These are phyloP conservation scores for Pilatotrama ljubarskyi DNA, from an alignment of 768 basidiomycete species.

Conservation along the genomic window DNA sequence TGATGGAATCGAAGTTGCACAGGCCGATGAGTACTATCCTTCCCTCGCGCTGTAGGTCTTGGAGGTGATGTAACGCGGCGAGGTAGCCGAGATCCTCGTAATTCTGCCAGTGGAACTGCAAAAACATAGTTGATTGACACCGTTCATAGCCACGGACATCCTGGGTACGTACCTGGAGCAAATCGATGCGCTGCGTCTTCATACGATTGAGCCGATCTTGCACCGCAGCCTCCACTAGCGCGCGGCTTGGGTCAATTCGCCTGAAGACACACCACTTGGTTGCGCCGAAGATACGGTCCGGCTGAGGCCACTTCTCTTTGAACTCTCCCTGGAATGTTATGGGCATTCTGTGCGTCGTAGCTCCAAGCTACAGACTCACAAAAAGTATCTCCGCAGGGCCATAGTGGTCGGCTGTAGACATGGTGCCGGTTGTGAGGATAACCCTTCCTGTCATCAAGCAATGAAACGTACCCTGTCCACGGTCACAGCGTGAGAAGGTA, in stretches of 20 bases:
- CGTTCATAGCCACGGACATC: not conserved
- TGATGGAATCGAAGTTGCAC: slow-evolving; percentile 77
- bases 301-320: slow-evolving; percentile 44
- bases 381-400: slow-evolving; percentile 81
- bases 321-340: slow-evolving; percentile 60
- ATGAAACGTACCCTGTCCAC: not conserved
- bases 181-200: slow-evolving; percentile 58
- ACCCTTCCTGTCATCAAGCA: not conserved
- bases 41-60: slow-evolving; percentile 59
- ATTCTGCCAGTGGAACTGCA: slow-evolving; percentile 82
- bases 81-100: slow-evolving; percentile 52
- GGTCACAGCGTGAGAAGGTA: not conserved
- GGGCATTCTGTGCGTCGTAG: not conserved
- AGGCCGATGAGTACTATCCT: slow-evolving; percentile 68
- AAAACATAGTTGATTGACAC: not conserved
- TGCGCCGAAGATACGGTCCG: slow-evolving; percentile 56
- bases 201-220: slow-evolving; percentile 72
- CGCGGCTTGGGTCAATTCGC: slow-evolving; percentile 47
- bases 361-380: slow-evolving; percentile 41
- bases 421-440: not conserved
- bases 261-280: slow-evolving; percentile 89
- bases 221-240: slow-evolving; percentile 61
- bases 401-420: slow-evolving; percentile 75
- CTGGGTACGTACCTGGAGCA: slow-evolving; percentile 58
- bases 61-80: slow-evolving; percentile 49